Base-by-base conservation (phyloP, 2,329 filamentous ascomycete genomes). In the Pseudocercospora eumusae region DNA sequence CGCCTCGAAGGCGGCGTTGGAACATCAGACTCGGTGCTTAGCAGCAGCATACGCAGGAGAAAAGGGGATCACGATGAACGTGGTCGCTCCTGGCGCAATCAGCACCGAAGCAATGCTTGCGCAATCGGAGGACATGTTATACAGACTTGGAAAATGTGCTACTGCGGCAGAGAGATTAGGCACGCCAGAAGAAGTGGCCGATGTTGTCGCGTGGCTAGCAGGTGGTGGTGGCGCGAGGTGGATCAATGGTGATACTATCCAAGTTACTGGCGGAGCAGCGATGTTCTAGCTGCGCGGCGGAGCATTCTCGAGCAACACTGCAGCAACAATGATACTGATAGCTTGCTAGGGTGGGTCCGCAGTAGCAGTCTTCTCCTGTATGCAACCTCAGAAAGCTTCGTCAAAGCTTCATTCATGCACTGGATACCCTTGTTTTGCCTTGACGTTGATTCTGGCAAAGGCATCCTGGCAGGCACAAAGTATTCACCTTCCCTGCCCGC, bases 11-110 rank as follows among this genome's bases (percentile, higher is more conserved):
- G 84, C 83, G 0, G 86, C 84, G 5, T 71, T 88, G 18, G 85
- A 88, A 71, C 83, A 81, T 0, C 70, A 88, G 61, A 88, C 86
- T 8, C 76, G 85, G 11, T 80, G 78, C 44, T 83, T 84, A 79
- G 86, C 86, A 0, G 77, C 78, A 0, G 85, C 88, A 71, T 74
- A 88, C 42, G 59, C 54, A 84, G 85, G 0, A 68, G 62, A 4
- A 73, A 80, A 59, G 84, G 36, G 84, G 0, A 83, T 83, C 60
- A 88, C 85, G 0, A 85, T 86, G 31, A 88, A 88, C 66, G 78
- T 80, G 1, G 81, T 88, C 2, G 81, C 80, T n/a, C 84, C 85
- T 0, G 86, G 86, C 0, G 25, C 6, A 3, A 36, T 21, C 36
- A 50, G 55, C 42, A 62, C 62, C 10, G 62, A 64, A 27, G 56